Evolutionary conservation across 306 rosid species (phyloP).

Genomic region (Cercis canadensis): DNA sequence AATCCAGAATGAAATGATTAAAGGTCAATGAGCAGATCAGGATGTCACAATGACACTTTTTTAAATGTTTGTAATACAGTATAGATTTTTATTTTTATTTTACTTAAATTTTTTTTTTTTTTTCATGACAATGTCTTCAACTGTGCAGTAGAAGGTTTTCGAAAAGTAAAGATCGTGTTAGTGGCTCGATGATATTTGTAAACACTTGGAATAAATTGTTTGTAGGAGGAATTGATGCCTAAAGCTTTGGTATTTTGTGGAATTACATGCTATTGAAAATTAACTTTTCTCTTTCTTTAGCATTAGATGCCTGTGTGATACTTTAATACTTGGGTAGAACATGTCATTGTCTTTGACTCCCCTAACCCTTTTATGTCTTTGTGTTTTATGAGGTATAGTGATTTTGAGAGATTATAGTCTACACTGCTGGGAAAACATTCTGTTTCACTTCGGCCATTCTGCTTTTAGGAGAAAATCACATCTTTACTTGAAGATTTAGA

Average conservation of each 20-base stretch:
- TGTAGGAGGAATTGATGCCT: constrained; percentile 14
- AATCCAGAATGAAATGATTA: constrained; percentile 12
- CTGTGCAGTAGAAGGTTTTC: background rate
- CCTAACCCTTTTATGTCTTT: background rate
- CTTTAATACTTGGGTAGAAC: background rate
- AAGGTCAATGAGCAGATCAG: constrained; percentile 16
- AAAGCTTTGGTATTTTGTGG: background rate
- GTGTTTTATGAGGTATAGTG: background rate
- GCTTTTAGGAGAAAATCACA: background rate
- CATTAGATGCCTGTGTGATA: background rate
- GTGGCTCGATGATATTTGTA: constrained; percentile 6
- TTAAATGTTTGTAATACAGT: too few species aligned
- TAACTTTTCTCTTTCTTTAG: background rate
- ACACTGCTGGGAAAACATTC: background rate
- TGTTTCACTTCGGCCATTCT: background rate
- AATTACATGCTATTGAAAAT: background rate
- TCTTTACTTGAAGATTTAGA: background rate
- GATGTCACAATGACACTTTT: background rate
- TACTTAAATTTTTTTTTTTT: too few species aligned
- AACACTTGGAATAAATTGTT: too few species aligned
- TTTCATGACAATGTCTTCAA: background rate
- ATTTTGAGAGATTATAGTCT: background rate
- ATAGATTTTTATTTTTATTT: background rate
- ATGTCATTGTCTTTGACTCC: background rate
- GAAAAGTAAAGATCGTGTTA: constrained; percentile 1